Base-by-base conservation (phyloP, 768 basidiomycete species). In the Clavulina sp. region DNA sequence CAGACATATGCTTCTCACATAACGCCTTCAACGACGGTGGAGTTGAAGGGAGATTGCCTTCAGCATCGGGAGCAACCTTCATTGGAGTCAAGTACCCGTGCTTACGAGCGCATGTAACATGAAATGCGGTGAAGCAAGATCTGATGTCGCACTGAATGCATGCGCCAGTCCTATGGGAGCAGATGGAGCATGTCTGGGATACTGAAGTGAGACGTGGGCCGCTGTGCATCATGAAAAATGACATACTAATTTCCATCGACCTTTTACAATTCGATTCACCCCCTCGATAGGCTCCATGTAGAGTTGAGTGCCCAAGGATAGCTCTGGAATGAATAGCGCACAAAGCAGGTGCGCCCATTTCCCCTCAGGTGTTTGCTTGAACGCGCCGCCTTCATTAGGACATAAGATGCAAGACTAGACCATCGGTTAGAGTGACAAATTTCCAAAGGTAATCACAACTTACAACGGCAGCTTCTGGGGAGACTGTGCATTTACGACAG, bases 261-360 rank as follows among this genome's bases (percentile, higher is more conserved):
- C 80, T 62, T 91, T 96, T 1, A 82, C 78, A 43, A 99, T 84
- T 56, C 70, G 76, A 48, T 96, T 87, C 0, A 88, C 73, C 3
- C 86, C 87, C 2, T 87, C 85, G 28, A 99, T 80, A 7, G 95
- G 95, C 60, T 99, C 95, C 95, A 97, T 97, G 62, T 96, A 95
- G 7, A 89, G 83, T 40, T 89, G 82, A 63, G 97, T 97, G 19
- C 81, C 81, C 1, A 96, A 86, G 23, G 81, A 76, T 13, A 88
- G 85, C 63, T 97, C 93, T 0, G 93, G 92, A 2, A 96, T 80
- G 88, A 89, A 99, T 50, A 99, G 92, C 3, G 93, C 89, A 60
- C 95, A 99, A 0, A 97, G 73, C 0, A 99, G 70, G 63, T 99
- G 95, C 0, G 91, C 84, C 95, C 95, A 99, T 55, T 88, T 82